Percentiles rank a stretch among this genome's conserved stretches.
Evolutionary conservation across 2,329 filamentous ascomycete species (phyloP).

Genomic region (Endocalyx cinctus): DNA sequence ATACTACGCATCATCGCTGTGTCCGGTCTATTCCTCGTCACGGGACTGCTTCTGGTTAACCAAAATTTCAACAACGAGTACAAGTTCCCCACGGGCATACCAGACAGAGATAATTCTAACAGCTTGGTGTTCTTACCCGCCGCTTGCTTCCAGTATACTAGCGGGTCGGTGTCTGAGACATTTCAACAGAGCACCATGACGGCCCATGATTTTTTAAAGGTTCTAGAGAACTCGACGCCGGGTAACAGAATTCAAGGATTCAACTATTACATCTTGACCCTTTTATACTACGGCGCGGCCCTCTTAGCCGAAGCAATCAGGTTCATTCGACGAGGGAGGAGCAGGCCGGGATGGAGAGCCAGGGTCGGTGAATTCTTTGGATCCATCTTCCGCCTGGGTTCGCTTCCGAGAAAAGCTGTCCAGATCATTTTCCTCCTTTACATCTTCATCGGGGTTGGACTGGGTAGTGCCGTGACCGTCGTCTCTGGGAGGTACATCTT

Average conservation of each 20-base stretch:
- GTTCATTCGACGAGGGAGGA: conserved; percentile 14
- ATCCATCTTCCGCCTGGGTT: conserved; percentile 4
- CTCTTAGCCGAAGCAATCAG: conserved; percentile 16
- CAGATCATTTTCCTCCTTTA: conserved; percentile 14
- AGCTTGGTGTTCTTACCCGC: conserved; percentile 25
- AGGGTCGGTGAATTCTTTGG: conserved; percentile 5
- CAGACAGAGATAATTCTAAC: conserved; percentile 13
- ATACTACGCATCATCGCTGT: conserved; percentile 24
- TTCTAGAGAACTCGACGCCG: conserved; percentile 12
- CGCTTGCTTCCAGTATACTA: conserved; percentile 25
- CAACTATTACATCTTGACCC: conserved; percentile 18
- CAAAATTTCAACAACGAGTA: conserved; percentile 16
- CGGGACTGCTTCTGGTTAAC: conserved; percentile 28
- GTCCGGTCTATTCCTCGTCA: conserved; percentile 25
- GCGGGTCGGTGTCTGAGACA: conserved; percentile 4
- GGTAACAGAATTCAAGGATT: conserved; percentile 20
- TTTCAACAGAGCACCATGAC: conserved; percentile 11
- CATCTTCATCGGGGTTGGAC: conserved; percentile 17
- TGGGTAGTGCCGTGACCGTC: conserved; percentile 17
- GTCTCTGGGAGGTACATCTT: conserved; percentile 21
- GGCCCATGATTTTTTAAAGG: conserved; percentile 12
- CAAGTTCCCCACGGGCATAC: conserved; percentile 24
- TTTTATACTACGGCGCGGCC: conserved; percentile 20
- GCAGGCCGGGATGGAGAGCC: conserved; percentile 12
- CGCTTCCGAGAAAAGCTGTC: conserved; percentile 7